Conservation (phyloP, 1,284 basidiomycete genomes). For the Malassezia pachydermatis region DNA sequence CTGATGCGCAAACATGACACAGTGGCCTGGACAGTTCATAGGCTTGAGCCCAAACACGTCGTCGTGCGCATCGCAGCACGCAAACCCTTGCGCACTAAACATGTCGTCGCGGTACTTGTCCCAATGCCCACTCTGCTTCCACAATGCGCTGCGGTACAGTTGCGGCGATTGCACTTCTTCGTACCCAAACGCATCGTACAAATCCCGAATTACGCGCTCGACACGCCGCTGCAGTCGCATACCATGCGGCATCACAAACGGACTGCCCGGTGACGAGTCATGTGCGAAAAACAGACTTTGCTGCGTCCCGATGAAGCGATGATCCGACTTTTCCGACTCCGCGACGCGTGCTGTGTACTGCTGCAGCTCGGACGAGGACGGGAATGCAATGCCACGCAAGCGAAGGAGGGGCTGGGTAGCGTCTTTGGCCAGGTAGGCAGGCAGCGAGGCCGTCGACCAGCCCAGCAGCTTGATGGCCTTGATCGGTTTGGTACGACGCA, state of each 20-base stretch:
- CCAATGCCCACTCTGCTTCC: conserved; percentile 45
- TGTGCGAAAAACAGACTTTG: conserved; percentile 43
- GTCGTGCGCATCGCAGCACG: conserved; percentile 23
- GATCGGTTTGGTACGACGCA: conserved; percentile 15
- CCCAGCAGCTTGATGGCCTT: conserved; percentile 17
- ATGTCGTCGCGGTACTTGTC: conserved; percentile 48
- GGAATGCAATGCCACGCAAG: conserved; percentile 22
- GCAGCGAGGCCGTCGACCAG: conserved; percentile 18
- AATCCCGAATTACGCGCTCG: conserved; percentile 42
- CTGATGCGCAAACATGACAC: conserved; percentile 34
- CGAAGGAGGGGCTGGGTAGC: conserved; percentile 11
- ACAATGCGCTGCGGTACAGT: conserved; percentile 37
- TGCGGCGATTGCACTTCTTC: conserved; percentile 46
- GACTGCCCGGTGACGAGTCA: conserved; percentile 42
- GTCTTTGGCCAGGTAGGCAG: background rate
- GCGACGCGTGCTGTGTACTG: conserved; percentile 1
- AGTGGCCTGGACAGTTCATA: conserved; percentile 47
- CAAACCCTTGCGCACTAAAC: conserved; percentile 43
- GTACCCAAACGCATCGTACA: conserved; percentile 43
- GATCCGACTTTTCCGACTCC: conserved; percentile 24
- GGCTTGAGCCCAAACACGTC: conserved; percentile 41
- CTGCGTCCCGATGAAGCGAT: conserved; percentile 29
- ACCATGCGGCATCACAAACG: conserved; percentile 45
- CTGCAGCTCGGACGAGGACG: conserved; percentile 12
- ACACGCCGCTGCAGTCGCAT: conserved; percentile 37